Base-by-base conservation (phyloP, 2,329 filamentous ascomycete species). In the Exserohilum turcica region DNA sequence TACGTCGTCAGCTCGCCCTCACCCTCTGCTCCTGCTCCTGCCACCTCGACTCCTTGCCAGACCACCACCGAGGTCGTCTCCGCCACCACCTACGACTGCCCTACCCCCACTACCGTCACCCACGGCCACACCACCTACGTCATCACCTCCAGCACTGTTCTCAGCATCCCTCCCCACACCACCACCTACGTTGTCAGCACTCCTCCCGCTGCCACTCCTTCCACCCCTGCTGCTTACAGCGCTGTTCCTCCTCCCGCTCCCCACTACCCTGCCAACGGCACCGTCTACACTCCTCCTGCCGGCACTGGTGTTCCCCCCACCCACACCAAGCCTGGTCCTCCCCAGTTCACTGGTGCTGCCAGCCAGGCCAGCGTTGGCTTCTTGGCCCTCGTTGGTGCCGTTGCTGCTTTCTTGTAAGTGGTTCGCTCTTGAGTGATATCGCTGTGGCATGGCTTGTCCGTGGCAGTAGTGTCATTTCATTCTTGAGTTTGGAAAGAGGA, bases 371-470 rank as follows among this genome's bases (percentile, higher is more conserved):
- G 79, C 67, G 80, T 78, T 54, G 80, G 78, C 65, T 74, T 84
- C 57, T 78, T 80, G 54, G 80, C 78, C 68, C 72, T 84, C 62
- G 75, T 81, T 66, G 82, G 78, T 74, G 74, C 81, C 60, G 79
- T 70, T 46, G 72, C 68, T 59, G 71, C 71, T 68, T 66, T 74
- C 67, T 71, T 75, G 70, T 75, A 74, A 73, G 61, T 60, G 32
- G 46, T 35, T 64, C 50, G 47, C 48, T 56, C 56, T 60, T 57
- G 48, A 54, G 52, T 51, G 61, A 60, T 56, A 39, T n/a, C 39
- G 52, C 32, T 44, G 43, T 44, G 51, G 3, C 31, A 24, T 40
- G 46, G 48, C 31, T 48, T n/a, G 27, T 38, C 43, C 21, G 7
- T 24, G 21, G 4, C 7, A 24, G 4, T 24, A 24, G 32, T 54